phyloP scores from a whole-genome alignment of 768 basidiomycete genomes.

The Pisolithus orientalis region DNA sequence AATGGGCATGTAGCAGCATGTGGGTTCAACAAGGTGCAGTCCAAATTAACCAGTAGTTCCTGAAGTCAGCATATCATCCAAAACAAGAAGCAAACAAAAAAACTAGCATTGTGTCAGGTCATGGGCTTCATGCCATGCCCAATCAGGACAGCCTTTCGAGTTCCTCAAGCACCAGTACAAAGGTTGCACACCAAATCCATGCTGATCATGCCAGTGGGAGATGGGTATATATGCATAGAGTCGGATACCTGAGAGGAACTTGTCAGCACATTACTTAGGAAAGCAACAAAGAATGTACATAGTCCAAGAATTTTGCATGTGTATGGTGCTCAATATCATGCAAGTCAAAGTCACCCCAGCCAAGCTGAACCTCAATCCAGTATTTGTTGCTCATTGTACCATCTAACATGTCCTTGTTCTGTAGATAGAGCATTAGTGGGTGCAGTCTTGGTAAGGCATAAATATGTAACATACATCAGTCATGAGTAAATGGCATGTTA shows the following conservation, averaged over 20 bases:
- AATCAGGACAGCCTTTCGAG: too few species aligned
- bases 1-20: too few species aligned
- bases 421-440: slow-evolving; percentile 9
- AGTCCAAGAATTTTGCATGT: slow-evolving; percentile 98
- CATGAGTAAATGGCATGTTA: slow-evolving; percentile 89
- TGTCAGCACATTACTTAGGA: neutral
- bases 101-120: too few species aligned
- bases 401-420: slow-evolving; percentile 92
- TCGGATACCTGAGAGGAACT: slow-evolving; percentile 63
- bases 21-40: too few species aligned
- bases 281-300: slow-evolving; percentile 42
- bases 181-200: slow-evolving; percentile 98
- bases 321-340: slow-evolving; percentile 99
- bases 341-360: slow-evolving; percentile 98
- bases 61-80: too few species aligned
- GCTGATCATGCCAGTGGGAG: slow-evolving; percentile 98
- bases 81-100: too few species aligned
- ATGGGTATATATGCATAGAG: slow-evolving; percentile 98
- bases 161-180: too few species aligned
- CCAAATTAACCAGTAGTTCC: too few species aligned
- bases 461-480: slow-evolving; percentile 62
- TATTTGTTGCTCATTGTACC: slow-evolving; percentile 99
- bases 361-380: slow-evolving; percentile 94
- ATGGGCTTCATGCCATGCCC: too few species aligned
- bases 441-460: neutral